These are phyloP conservation scores for Chaetomium tenue DNA, from an alignment of 495 filamentous ascomycete species.

Conservation along the genomic window DNA sequence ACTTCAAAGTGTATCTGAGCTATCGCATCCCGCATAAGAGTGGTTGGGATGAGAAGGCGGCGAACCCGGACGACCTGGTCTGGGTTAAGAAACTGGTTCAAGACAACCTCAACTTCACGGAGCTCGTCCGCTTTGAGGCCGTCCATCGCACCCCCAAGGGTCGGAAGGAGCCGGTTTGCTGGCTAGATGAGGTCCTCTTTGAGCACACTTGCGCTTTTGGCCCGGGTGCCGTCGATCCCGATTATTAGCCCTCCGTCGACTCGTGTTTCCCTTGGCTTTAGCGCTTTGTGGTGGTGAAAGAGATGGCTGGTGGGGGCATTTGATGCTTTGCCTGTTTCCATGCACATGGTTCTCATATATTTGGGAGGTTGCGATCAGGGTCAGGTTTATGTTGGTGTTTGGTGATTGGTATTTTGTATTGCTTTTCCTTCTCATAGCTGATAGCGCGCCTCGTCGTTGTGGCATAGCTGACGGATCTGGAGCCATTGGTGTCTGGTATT, in stretches of 20 bases:
- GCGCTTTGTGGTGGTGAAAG: background rate
- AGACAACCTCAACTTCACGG: slow-evolving; percentile 27
- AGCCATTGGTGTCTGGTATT: too few relatives aligned
- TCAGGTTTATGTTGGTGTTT: background rate
- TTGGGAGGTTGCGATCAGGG: background rate
- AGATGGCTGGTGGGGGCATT: too few relatives aligned
- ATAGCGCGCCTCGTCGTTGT: background rate
- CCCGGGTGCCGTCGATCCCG: background rate
- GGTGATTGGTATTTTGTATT: background rate
- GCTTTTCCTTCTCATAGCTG: background rate
- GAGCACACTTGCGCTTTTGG: slow-evolving; percentile 30
- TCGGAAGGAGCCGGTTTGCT: slow-evolving; percentile 14
- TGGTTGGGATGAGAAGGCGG: slow-evolving; percentile 12
- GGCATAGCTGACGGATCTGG: background rate
- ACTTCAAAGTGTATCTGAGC: slow-evolving; percentile 31
- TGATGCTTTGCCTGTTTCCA: background rate
- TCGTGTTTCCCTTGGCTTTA: background rate
- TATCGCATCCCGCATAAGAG: slow-evolving; percentile 28
- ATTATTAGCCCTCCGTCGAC: background rate
- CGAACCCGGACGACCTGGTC: slow-evolving; percentile 26
- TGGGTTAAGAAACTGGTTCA: slow-evolving; percentile 34
- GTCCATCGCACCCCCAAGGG: slow-evolving; percentile 20
- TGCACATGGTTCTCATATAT: too few relatives aligned
- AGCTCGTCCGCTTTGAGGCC: slow-evolving; percentile 24
- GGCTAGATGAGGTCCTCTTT: slow-evolving; percentile 34